Conservation (phyloP, 192 early-diverging fungal genomes). For the Phlyctochytrium planicorne region DNA sequence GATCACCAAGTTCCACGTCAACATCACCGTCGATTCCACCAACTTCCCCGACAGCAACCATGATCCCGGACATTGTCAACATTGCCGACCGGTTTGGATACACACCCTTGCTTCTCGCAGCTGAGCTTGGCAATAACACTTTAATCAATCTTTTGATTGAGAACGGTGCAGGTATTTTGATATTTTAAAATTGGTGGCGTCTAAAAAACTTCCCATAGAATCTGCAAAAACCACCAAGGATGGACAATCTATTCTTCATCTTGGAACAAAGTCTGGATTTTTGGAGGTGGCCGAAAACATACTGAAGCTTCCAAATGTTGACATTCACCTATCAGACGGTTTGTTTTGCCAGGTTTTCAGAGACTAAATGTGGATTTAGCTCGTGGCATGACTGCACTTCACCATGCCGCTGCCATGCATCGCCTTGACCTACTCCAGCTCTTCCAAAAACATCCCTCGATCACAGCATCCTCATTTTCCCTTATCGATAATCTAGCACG, state of each 20-base stretch:
- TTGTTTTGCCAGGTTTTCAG: background rate
- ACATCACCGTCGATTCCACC: too few species aligned
- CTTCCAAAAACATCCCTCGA: background rate
- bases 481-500: slow-evolving; percentile 1
- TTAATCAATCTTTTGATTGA: background rate
- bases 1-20: too few species aligned
- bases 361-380: background rate
- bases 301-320: background rate
- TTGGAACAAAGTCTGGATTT: background rate
- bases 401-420: background rate
- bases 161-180: background rate
- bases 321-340: background rate
- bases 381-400: background rate
- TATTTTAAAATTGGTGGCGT: too few species aligned
- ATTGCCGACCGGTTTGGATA: background rate
- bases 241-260: background rate
- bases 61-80: background rate
- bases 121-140: background rate
- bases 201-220: too few species aligned
- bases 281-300: background rate
- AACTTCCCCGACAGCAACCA: too few species aligned
- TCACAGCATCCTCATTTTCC: background rate
- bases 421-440: background rate
- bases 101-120: background rate
- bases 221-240: too few species aligned